Conservation (phyloP, 164 flowering plant species). For the Nelumbo lutea region DNA sequence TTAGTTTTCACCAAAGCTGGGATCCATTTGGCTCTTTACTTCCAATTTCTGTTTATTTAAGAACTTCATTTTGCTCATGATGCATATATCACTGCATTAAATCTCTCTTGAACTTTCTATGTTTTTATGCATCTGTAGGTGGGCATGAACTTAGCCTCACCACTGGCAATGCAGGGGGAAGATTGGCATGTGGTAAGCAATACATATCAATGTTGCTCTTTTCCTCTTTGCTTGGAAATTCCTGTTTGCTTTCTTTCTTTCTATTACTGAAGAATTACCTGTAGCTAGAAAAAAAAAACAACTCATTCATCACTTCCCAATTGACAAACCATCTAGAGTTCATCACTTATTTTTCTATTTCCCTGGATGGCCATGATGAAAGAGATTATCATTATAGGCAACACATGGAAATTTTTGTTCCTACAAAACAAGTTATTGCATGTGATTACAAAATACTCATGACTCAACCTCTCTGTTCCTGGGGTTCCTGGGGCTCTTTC, state of each 20-base stretch:
- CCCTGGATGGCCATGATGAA: no score
- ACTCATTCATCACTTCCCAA: background rate
- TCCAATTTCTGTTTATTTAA: background rate
- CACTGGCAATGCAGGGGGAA: constrained; percentile 97
- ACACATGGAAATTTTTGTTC: no score
- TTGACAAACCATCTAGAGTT: background rate
- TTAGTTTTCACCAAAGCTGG: background rate
- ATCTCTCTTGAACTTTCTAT: constrained; percentile 1
- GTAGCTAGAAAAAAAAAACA: background rate
- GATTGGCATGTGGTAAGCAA: constrained; percentile 95
- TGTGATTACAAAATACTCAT: background rate
- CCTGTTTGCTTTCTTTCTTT: no score
- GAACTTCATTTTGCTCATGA: no score
- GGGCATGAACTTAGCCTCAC: constrained; percentile 91
- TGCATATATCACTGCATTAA: background rate
- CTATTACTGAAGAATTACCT: background rate
- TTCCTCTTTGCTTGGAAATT: background rate
- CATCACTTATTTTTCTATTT: no score
- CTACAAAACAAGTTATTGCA: no score
- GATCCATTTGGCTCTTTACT: background rate
- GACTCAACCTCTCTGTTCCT: background rate
- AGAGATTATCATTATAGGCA: no score
- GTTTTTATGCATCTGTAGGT: constrained; percentile 37
- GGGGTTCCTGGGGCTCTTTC: background rate
- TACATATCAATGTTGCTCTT: background rate